Percentiles rank a stretch among this genome's conserved stretches.
These are phyloP conservation scores for Botryotinia convoluta DNA, from an alignment of 2,329 filamentous ascomycete genomes.

Conservation along the genomic window DNA sequence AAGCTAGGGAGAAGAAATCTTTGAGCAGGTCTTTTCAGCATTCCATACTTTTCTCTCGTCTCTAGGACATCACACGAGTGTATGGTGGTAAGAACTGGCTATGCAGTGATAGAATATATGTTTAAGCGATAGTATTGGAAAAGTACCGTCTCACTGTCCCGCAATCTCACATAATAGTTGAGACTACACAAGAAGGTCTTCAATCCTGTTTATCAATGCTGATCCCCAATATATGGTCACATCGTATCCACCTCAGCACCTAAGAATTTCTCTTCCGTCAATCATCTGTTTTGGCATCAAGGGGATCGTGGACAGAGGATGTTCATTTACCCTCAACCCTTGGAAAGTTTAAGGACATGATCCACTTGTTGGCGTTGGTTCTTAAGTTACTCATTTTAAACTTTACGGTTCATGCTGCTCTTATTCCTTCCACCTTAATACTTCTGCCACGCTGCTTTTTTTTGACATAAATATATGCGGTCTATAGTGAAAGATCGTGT, in stretches of 20 bases:
- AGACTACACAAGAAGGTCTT: background rate
- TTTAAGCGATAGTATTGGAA: background rate
- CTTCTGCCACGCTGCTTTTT: background rate
- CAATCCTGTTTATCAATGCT: background rate
- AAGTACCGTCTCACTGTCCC: background rate
- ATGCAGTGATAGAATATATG: background rate
- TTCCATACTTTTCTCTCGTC: background rate
- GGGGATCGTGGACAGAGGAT: background rate
- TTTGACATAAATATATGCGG: background rate
- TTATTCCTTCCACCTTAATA: background rate
- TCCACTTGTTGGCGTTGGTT: background rate
- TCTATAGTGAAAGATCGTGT: background rate
- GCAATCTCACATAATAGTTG: background rate
- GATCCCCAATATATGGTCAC: background rate
- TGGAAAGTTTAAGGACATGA: background rate
- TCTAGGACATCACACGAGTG: background rate
- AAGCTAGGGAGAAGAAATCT: background rate
- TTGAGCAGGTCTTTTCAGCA: background rate
- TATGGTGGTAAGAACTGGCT: background rate
- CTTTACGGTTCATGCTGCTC: background rate
- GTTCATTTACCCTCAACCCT: background rate
- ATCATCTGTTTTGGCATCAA: background rate
- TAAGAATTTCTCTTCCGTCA: background rate
- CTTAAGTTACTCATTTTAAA: background rate
- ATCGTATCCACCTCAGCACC: background rate